phyloP scores from a whole-genome alignment of 768 basidiomycete genomes.

The Lentinula aciculospora region DNA sequence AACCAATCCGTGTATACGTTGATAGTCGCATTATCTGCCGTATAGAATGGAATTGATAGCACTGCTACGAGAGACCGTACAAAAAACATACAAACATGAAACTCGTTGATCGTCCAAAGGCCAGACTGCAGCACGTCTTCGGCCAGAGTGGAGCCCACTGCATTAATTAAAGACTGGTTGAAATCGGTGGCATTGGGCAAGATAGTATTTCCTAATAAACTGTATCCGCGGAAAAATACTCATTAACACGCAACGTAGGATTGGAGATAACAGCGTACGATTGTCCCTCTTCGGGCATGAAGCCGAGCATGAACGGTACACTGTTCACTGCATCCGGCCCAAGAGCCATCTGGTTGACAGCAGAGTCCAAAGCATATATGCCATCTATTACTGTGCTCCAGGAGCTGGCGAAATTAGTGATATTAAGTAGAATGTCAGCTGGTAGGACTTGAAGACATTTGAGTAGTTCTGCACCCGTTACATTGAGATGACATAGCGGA shows the following conservation, averaged over 20 bases:
- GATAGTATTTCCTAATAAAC: conserved; percentile 9
- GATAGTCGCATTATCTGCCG: conserved; percentile 13
- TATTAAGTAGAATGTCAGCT: conserved; percentile 11
- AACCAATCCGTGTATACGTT: conserved; percentile 8
- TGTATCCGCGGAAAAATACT: neutral
- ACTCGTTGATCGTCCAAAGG: conserved; percentile 9
- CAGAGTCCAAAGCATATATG: conserved; percentile 9
- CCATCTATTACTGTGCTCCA: conserved; percentile 13
- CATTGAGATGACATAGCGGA: conserved; percentile 6
- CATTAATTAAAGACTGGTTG: neutral
- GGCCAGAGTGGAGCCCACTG: conserved; percentile 5
- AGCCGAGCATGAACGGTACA: conserved; percentile 13
- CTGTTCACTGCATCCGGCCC: conserved; percentile 12
- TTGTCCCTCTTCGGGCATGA: conserved; percentile 16
- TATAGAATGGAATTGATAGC: neutral
- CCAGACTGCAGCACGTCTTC: conserved; percentile 11
- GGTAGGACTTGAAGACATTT: conserved; percentile 13
- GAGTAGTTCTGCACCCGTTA: conserved; percentile 9
- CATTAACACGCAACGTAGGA: neutral
- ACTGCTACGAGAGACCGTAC: neutral
- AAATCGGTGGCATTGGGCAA: conserved; percentile 13
- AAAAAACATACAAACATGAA: conserved; percentile 12
- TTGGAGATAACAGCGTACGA: conserved; percentile 10
- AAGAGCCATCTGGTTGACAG: conserved; percentile 10
- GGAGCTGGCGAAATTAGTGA: conserved; percentile 9